Percentiles rank a stretch among this genome's conserved stretches.
These are phyloP conservation scores for Huiozyma naganishii DNA, from an alignment of 805 yeast genomes.

Conservation along the genomic window DNA sequence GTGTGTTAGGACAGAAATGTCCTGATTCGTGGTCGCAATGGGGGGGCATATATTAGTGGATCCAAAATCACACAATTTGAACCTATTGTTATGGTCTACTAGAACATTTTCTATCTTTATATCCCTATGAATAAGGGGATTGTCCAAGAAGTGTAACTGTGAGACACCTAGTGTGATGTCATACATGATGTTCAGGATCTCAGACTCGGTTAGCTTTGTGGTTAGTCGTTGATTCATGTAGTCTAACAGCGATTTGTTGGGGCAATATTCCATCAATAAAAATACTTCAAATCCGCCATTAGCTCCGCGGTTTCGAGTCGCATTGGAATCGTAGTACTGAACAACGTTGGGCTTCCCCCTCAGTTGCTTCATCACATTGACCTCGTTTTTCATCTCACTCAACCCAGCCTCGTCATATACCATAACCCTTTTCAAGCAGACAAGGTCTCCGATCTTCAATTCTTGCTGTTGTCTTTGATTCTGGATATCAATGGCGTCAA, in stretches of 20 bases:
- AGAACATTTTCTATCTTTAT: slow-evolving; percentile 90
- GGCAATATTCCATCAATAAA: slow-evolving; percentile 86
- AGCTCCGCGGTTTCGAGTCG: slow-evolving; percentile 38
- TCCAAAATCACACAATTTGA: slow-evolving; percentile 90
- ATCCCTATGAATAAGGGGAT: slow-evolving; percentile 81
- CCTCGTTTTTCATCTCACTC: slow-evolving; percentile 57
- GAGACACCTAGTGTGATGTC: slow-evolving; percentile 73
- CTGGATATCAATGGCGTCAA: slow-evolving; percentile 6
- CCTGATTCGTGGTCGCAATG: slow-evolving; percentile 62
- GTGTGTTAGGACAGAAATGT: slow-evolving; percentile 64
- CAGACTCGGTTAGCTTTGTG: slow-evolving; percentile 64
- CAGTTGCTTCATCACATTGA: slow-evolving; percentile 63
- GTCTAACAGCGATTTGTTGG: slow-evolving; percentile 76
- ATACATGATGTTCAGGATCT: slow-evolving; percentile 71
- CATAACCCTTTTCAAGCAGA: slow-evolving; percentile 63
- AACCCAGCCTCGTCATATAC: slow-evolving; percentile 64
- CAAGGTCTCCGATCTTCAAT: slow-evolving; percentile 36
- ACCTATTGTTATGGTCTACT: slow-evolving; percentile 56
- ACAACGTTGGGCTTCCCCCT: slow-evolving; percentile 50
- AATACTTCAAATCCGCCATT: slow-evolving; percentile 67
- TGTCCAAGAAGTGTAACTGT: slow-evolving; percentile 64
- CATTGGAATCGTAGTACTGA: slow-evolving; percentile 65
- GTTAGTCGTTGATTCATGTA: slow-evolving; percentile 80
- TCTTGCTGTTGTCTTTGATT: slow-evolving; percentile 18
- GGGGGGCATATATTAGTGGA: slow-evolving; percentile 49